Evolutionary conservation across 805 yeast genomes (phyloP), one percentile per base, ranked within the genome.

Genomic region (Metschnikowia dekortorum): DNA sequence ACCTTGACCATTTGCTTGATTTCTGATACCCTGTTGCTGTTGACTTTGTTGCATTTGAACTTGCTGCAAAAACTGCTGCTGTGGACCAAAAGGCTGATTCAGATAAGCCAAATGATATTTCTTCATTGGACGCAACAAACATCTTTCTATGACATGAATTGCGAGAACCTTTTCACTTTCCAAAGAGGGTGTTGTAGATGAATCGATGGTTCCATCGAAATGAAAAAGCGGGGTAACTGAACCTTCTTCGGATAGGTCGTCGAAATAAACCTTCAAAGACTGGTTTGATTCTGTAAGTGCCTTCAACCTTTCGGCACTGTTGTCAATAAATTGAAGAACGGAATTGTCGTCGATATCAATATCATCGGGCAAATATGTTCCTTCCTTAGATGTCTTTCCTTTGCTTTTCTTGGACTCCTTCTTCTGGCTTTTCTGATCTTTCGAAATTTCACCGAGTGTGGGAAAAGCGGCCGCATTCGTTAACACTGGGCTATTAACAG

Each of bases 381-480:
- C 71, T 39, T 61, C 67, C 48, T 66, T 63, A n/a, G 61, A 53
- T 33, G 69, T 62, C 44, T 69, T 68, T 44, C 66, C 56, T 51
- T 68, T 70, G 41, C 61, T 60, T 49, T 61, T 61, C 51, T 66
- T 65, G 51, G 63, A 63, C 56, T 64, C 66, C 47, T 61, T 57
- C 60, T 61, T 61, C 41, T 58, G 71, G n/a, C 52, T 56, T 49
- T 67, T 68, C 50, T 68, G 73, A 16, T 71, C 73, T 52, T 64
- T 68, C 57, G 68, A 65, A 18, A 73, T 72, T 53, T 73, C 78
- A 4, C 83, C 82, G 52, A 82, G 69, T 1, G 86, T 75, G 44
- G 87, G 85, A 73, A 83, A 82, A 2, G 85, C 80, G 4, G 81
- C 73, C 13, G 77, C 62, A 58, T 78, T 73, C 3, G 82, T 71